These are phyloP conservation scores for Saturnispora diversa DNA, from an alignment of 805 yeast species.

Conservation along the genomic window DNA sequence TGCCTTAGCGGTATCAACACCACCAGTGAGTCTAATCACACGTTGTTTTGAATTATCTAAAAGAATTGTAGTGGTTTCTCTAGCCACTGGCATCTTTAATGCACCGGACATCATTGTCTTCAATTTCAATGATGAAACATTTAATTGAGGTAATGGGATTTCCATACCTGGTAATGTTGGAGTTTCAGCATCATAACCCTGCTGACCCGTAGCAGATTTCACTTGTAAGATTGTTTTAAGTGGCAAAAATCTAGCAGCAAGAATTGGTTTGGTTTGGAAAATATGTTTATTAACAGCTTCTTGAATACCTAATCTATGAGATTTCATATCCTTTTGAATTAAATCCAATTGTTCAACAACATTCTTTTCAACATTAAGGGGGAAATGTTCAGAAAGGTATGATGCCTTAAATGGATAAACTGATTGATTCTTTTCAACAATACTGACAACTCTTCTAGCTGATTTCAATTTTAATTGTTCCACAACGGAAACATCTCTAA, in stretches of 20 bases:
- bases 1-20: constrained; percentile 57
- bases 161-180: constrained; percentile 66
- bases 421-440: constrained; percentile 64
- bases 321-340: constrained; percentile 48
- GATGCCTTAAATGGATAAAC: constrained; percentile 90
- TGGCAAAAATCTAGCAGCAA: constrained; percentile 66
- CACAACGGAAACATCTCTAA: constrained; percentile 79
- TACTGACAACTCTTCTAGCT: constrained; percentile 60
- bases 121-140: constrained; percentile 60
- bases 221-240: constrained; percentile 53
- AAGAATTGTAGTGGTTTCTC: constrained; percentile 72
- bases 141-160: constrained; percentile 66
- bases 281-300: constrained; percentile 78
- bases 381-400: constrained; percentile 57
- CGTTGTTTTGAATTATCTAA: constrained; percentile 43
- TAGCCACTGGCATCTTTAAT: constrained; percentile 51
- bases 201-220: constrained; percentile 58
- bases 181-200: constrained; percentile 58
- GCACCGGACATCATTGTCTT: constrained; percentile 53
- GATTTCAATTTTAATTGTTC: constrained; percentile 70
- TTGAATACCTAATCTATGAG: constrained; percentile 64
- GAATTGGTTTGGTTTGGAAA: constrained; percentile 65
- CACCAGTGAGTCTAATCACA: constrained; percentile 75
- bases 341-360: constrained; percentile 34
- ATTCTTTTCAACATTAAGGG: constrained; percentile 35